Evolutionary conservation across 768 basidiomycete species (phyloP), one percentile per base, ranked within the genome.

Genomic region (Hypholoma sublateritium): DNA sequence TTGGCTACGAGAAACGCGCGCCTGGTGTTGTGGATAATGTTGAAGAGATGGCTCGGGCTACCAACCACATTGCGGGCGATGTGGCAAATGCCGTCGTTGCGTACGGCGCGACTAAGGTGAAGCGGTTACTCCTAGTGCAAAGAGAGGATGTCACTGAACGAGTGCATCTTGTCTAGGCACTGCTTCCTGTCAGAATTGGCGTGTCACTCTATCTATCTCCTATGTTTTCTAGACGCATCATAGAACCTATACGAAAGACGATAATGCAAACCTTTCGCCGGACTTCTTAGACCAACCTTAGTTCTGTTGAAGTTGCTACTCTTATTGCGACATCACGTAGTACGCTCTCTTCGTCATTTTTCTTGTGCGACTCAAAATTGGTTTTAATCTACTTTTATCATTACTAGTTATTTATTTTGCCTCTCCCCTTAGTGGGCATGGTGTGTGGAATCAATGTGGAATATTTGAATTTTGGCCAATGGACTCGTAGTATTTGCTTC

Each of bases 71-170:
- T 35, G 88, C 86, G 9, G 87, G 87, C 14, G 89, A 93, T 65
- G 82, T 93, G 5, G 87, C 91, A 4, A 93, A 94, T 67, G 91
- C 85, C 2, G 81, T 93, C 8, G 75, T 92, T 46, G 93, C 93
- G 2, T 96, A 95, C 67, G 86, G 83, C 1, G 74, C 83, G 16
- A 88, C 87, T 49, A 94, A 94, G 81, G 93, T 89, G 63, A 53
- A 42, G 43, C 25, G 6, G 7, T 16, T 22, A 66, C 51, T 55
- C 13, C 7, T 47, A 58, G 7, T 53, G 25, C 22, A 39, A 32
- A 21, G 12, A n/a, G 1, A 22, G 13, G 1, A 14, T 21, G 24
- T 25, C 39, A 21, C 2, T 56, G 55, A n/a, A 13, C 4, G 39
- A 37, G 24, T 19, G 34, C 21, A 32, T 32, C 9, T 32, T 32